phyloP scores from a whole-genome alignment of 177 flowering plant genomes.

The Vitis hybrid region DNA sequence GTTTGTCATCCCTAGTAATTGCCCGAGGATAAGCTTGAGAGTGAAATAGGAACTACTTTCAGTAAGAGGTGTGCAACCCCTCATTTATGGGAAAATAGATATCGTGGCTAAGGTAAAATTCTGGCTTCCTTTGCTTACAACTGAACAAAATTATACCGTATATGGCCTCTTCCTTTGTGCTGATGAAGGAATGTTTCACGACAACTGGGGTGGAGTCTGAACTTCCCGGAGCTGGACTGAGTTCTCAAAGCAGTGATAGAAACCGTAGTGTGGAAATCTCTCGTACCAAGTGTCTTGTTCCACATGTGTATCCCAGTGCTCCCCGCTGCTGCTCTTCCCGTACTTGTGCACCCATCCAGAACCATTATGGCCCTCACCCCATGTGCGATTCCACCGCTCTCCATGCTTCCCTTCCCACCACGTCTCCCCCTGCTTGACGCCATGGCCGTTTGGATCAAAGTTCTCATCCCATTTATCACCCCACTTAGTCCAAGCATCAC shows the following conservation, averaged over 20 bases:
- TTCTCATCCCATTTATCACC: constrained; percentile 99
- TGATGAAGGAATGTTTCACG: constrained; percentile 8
- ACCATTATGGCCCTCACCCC: constrained; percentile 96
- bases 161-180: background rate
- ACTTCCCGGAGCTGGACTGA: constrained; percentile 81
- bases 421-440: constrained; percentile 93
- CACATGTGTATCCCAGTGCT: constrained; percentile 95
- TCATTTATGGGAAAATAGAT: too few species aligned
- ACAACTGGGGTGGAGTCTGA: constrained; percentile 54
- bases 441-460: constrained; percentile 61
- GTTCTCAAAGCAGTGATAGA: constrained; percentile 77
- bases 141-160: too few species aligned
- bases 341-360: constrained; percentile 98
- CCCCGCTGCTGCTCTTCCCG: constrained; percentile 93
- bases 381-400: constrained; percentile 94
- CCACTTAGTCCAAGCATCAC: constrained; percentile 91
- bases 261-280: constrained; percentile 89
- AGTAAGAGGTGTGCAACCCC: too few species aligned
- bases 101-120: too few species aligned
- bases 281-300: constrained; percentile 91
- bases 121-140: too few species aligned
- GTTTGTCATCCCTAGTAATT: too few species aligned
- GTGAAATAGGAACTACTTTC: too few species aligned
- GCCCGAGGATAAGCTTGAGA: too few species aligned
- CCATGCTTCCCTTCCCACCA: constrained; percentile 96